phyloP scores from a whole-genome alignment of 768 basidiomycete genomes.

The Tylopilus vinaceipallidus region DNA sequence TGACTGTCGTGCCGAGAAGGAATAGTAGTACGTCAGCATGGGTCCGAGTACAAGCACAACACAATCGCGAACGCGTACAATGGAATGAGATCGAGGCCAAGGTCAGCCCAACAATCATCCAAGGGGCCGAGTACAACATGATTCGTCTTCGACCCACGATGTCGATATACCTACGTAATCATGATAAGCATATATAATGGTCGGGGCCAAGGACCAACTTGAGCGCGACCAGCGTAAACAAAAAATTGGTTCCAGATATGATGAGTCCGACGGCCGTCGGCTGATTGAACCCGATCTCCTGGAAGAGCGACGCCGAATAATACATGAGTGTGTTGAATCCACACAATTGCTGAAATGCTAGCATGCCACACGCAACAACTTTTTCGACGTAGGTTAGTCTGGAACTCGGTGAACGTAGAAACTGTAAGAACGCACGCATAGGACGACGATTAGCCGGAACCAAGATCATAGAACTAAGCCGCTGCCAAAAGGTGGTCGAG shows the following conservation, averaged over 20 bases:
- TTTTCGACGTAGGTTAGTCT: background rate
- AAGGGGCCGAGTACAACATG: conserved; percentile 68
- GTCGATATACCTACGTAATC: conserved; percentile 47
- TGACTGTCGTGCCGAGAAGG: conserved; percentile 39
- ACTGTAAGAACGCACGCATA: conserved; percentile 45
- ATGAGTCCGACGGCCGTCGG: conserved; percentile 80
- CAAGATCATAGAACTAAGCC: conserved; percentile 52
- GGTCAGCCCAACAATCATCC: conserved; percentile 66
- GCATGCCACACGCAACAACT: conserved; percentile 79
- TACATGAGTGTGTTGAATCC: conserved; percentile 83
- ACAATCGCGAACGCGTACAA: conserved; percentile 22
- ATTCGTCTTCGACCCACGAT: conserved; percentile 66
- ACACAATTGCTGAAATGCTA: conserved; percentile 80
- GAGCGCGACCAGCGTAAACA: conserved; percentile 74
- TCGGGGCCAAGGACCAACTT: conserved; percentile 36
- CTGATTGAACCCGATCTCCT: conserved; percentile 77
- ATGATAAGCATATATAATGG: background rate
- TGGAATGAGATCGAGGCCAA: conserved; percentile 66
- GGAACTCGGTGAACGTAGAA: background rate
- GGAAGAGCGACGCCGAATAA: conserved; percentile 76
- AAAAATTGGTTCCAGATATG: conserved; percentile 74
- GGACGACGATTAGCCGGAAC: conserved; percentile 65
- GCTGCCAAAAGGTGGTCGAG: conserved; percentile 58
- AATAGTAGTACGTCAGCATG: background rate
- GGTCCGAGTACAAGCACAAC: background rate